Conservation (phyloP, 192 early-diverging fungal genomes). For the Podila clonocystis region DNA sequence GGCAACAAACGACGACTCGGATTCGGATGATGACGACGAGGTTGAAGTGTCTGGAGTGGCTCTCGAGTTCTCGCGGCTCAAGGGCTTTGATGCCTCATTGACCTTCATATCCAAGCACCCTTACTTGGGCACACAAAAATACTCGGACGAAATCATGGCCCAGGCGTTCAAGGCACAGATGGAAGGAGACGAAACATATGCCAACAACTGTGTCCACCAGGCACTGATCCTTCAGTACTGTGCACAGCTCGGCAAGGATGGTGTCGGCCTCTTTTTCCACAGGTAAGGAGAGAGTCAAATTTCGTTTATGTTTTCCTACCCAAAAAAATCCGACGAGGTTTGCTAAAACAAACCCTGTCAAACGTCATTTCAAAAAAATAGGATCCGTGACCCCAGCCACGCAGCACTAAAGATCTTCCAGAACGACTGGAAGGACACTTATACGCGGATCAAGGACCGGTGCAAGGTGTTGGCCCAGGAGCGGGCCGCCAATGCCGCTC, state of each 20-base stretch:
- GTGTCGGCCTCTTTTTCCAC: slow-evolving; percentile 84
- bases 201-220: slow-evolving; percentile 83
- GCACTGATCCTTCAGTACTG: slow-evolving; percentile 89
- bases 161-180: slow-evolving; percentile 85
- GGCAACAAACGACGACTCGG: slow-evolving; percentile 49
- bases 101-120: slow-evolving; percentile 77
- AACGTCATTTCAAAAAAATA: background rate
- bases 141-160: slow-evolving; percentile 86
- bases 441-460: slow-evolving; percentile 80
- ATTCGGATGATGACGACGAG: slow-evolving; percentile 68
- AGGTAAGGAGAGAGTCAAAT: slow-evolving; percentile 55
- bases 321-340: background rate
- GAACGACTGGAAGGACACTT: slow-evolving; percentile 88
- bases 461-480: slow-evolving; percentile 72
- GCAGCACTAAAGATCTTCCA: slow-evolving; percentile 82
- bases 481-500: slow-evolving; percentile 49
- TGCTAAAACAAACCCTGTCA: background rate
- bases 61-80: slow-evolving; percentile 67
- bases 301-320: background rate
- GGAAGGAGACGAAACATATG: slow-evolving; percentile 69
- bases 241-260: slow-evolving; percentile 81
- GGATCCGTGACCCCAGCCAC: slow-evolving; percentile 57
- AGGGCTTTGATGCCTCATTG: slow-evolving; percentile 66
- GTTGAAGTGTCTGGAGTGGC: slow-evolving; percentile 62
- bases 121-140: slow-evolving; percentile 72